Conservation (phyloP, 305 asterid species). For the Fraxinus dipetala region DNA sequence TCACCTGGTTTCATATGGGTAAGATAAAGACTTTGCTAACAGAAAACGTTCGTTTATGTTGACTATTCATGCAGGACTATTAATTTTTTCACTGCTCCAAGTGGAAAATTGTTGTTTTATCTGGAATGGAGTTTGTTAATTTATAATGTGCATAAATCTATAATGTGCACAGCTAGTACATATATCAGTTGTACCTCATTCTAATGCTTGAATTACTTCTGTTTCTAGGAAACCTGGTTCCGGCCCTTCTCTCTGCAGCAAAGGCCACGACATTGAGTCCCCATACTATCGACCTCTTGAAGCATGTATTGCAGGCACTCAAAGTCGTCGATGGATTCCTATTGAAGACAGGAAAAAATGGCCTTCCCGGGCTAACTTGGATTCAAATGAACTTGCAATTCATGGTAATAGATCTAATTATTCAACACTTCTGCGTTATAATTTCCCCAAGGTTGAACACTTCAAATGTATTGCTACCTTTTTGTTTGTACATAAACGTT, state of each 20-base stretch:
- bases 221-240: slow-evolving; percentile 70
- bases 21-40: not conserved
- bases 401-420: slow-evolving; percentile 49
- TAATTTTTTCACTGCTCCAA: slow-evolving; percentile 3
- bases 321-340: slow-evolving; percentile 84
- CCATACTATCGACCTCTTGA: slow-evolving; percentile 90
- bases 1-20: not conserved
- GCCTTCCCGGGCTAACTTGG: slow-evolving; percentile 72
- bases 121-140: not conserved
- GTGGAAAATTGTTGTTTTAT: not conserved
- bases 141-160: not conserved
- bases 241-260: slow-evolving; percentile 66
- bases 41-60: not conserved
- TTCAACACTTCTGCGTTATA: not conserved
- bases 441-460: not conserved
- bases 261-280: slow-evolving; percentile 73
- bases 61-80: not conserved
- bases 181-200: slow-evolving; percentile 11
- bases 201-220: slow-evolving; percentile 21
- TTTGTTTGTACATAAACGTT: not conserved
- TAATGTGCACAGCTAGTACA: not conserved
- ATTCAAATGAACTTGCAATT: slow-evolving; percentile 61
- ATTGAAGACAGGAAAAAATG: slow-evolving; percentile 72
- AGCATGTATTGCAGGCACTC: slow-evolving; percentile 85
- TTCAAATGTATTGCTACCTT: not conserved